Evolutionary conservation across 345 rosid genomes (phyloP), one percentile per base, ranked within the genome.

Genomic region (Linum trigynum): DNA sequence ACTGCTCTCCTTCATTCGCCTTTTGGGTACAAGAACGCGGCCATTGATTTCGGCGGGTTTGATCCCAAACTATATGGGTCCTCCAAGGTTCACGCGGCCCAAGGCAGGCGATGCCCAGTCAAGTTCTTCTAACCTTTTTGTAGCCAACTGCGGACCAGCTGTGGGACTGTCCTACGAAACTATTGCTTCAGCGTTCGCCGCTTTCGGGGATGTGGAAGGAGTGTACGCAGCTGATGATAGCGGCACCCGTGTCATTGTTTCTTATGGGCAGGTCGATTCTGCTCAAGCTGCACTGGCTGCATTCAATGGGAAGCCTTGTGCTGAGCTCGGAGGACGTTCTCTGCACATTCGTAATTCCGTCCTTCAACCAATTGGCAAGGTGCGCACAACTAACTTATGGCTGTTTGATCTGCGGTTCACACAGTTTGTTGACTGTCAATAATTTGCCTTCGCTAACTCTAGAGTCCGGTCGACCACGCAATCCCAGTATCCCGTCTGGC

Each of bases 61-160:
- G 32, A 23, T 23, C 32, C 32, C 32, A 23, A 23, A 1, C 32
- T 41, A 8, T 48, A 57, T 57, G 61, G 61, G 61, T 39, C 32
- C 40, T 14, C 85, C 86, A 12, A 85, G 87, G 74, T 92, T 92
- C 70, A 71, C 68, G 51, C 86, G 87, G 55, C 79, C 91, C 10
- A 75, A 77, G 67, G 75, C 62, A 11, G 74, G 74, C 40, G 79
- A 75, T 32, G 71, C 48, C 12, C 76, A 72, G 16, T 61, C 62
- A 12, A 80, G 85, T 68, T 74, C 32, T 23, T 23, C 82, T 10
- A 83, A 90, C 65, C 89, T 92, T 5, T 90, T 74, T 68, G 94
- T 90, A 51, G 98, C 97, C 57, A 92, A 92, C 67, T 92, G 98
- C 42, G 98, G 98, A 9, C 98, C 98, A 37, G 86, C 86, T 0